Evolutionary conservation across 164 flowering plant species (phyloP), one percentile per base, ranked within the genome.

Genomic region (Aristolochia californica): DNA sequence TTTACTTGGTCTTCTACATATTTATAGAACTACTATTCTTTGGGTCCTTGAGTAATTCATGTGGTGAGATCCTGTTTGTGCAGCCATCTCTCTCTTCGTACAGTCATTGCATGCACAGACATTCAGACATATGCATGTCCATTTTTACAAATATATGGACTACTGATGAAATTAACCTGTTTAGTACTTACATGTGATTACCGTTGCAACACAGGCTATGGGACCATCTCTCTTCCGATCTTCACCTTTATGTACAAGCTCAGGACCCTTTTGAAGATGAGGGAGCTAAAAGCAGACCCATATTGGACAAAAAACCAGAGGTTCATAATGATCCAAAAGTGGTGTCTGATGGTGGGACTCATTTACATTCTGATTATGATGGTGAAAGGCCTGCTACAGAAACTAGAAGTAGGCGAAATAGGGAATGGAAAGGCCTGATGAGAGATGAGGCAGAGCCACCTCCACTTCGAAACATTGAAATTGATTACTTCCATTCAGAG

Each of bases 221-320:
- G 99, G 88, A 84, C 69, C 97, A 93, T 75, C 72, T 93, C 43
- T 72, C 79, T 63, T 73, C 82, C 52, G 67, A 76, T 72, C 24
- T 87, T 61, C 63, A 80, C 62, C 63, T 80, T 43, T 89, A 89
- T 70, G 77, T 76, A 18, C 76, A 72, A 48, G 53, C 77, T 43
- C 67, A 23, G 38, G 87, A 74, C 25, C 27, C 82, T 72, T 24
- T 51, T 60, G 55, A 57, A 1, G 72, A 62, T 55, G 85, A 74
- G 60, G 72, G 18, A n/a, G 57, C 72, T 20, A 64, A 68, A 66
- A 44, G 56, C 23, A 76, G 74, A 67, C 24, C 71, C 13, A 38
- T 40, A 25, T 25, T 51, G 18, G 75, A n/a, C 16, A 70, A 65
- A 21, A 67, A 56, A 30, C 48, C 25, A 27, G 73, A 20, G 56